These are phyloP conservation scores for Picochlorum sp. DNA, from an alignment of 139 green algal species.

Conservation along the genomic window DNA sequence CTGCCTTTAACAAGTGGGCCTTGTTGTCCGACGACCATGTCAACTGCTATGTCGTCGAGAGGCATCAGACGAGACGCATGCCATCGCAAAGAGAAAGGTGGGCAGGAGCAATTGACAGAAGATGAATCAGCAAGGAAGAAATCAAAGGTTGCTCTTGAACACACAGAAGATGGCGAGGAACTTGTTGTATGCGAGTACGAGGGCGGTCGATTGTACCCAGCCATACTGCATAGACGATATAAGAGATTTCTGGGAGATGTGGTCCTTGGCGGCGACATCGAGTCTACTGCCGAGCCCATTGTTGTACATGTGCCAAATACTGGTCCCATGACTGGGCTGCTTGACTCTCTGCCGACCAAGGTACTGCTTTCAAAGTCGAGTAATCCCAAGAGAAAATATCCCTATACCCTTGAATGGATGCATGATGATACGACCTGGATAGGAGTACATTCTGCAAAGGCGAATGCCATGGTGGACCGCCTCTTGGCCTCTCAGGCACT, in stretches of 20 bases:
- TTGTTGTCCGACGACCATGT: no score
- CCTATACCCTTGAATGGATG: conserved; percentile 51
- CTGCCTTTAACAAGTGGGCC: no score
- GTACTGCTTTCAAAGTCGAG: not conserved
- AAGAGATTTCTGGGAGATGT: conserved; percentile 65
- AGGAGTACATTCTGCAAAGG: conserved; percentile 46
- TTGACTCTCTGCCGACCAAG: not conserved
- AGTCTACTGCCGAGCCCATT: not conserved
- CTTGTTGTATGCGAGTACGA: no score
- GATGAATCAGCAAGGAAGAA: no score
- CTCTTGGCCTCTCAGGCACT: conserved; percentile 24
- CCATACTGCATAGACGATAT: conserved; percentile 38
- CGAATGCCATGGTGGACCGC: conserved; percentile 45
- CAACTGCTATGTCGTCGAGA: no score
- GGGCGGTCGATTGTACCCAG: conserved; percentile 3
- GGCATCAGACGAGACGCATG: no score
- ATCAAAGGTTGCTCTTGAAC: no score
- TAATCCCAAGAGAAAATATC: conserved; percentile 33
- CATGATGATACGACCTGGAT: conserved; percentile 20
- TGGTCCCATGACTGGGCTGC: conserved; percentile 40
- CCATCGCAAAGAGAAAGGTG: no score
- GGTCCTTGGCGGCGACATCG: not conserved
- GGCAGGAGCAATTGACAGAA: no score
- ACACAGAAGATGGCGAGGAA: no score
- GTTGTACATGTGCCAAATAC: conserved; percentile 58